Base-by-base conservation (phyloP, 441 rosid species). In the Francoa sonchifolia region DNA sequence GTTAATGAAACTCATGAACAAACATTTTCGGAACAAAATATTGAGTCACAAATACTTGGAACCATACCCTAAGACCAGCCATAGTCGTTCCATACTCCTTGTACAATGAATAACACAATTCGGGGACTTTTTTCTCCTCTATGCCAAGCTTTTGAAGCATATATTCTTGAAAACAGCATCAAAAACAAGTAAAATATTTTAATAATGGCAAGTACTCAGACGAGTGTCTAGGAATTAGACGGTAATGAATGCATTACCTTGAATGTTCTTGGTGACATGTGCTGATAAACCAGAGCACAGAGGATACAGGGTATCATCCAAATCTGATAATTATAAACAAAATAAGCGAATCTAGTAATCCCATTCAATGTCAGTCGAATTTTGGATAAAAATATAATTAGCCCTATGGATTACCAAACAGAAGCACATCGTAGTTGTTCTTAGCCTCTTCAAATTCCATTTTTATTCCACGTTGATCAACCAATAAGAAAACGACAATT, bases 291-390 rank as follows among this genome's bases (percentile, higher is more conserved):
- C 89, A 55, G 83, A 74, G 51, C 70, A 77, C n/a, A 33, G 46
- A 8, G 92, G 71, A 61, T 89, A 89, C 52, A 84, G 82, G 43
- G 95, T 88, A 58, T 88, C 97, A 52, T 88, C 97, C 46, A 88
- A 56, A 59, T 88, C 97, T 88, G 48, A 31, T 67, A 58, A 13
- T 42, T 33, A 22, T 14, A 46, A 14, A 21, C 2, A 34, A 60
- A 52, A n/a, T n/a, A n/a, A n/a, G n/a, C n/a, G n/a, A n/a, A n/a
- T n/a, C n/a, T n/a, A n/a, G n/a, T n/a, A n/a, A n/a, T n/a, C n/a
- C n/a, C n/a, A n/a, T n/a, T n/a, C n/a, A n/a, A n/a, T n/a, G n/a
- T n/a, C n/a, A n/a, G n/a, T n/a, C n/a, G n/a, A n/a, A n/a, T n/a
- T n/a, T n/a, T n/a, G n/a, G n/a, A n/a, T n/a, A n/a, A n/a, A n/a